Evolutionary conservation across 2,329 filamentous ascomycete species (phyloP).

Genomic region (Colletotrichum abscissum): DNA sequence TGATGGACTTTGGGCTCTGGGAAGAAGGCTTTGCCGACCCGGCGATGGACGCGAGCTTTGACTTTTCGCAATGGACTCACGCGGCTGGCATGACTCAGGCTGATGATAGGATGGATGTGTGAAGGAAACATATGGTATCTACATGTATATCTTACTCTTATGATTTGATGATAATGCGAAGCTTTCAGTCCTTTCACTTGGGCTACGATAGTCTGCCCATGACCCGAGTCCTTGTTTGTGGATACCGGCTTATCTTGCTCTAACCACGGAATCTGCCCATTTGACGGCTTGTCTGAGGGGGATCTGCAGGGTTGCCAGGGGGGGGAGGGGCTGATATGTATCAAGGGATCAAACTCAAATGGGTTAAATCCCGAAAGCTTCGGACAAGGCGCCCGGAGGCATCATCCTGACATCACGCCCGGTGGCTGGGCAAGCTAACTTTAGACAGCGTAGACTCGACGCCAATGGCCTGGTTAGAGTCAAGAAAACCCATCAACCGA

Average conservation of each 20-base stretch:
- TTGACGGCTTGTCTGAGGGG: neutral
- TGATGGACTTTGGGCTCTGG: slow-evolving; percentile 49
- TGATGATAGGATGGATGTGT: slow-evolving; percentile 33
- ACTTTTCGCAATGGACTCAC: slow-evolving; percentile 44
- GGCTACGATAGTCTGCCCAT: neutral
- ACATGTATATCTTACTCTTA: neutral
- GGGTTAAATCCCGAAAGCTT: neutral
- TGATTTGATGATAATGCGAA: neutral
- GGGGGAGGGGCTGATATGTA: neutral
- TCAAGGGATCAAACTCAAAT: neutral
- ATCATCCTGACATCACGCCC: slow-evolving; percentile 2
- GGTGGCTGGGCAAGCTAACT: neutral
- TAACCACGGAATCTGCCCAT: neutral
- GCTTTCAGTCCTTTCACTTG: neutral
- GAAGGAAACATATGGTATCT: neutral
- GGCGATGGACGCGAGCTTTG: slow-evolving; percentile 45
- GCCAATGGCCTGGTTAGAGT: neutral
- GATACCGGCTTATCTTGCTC: slow-evolving; percentile 3
- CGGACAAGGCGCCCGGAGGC: neutral
- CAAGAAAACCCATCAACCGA: neutral
- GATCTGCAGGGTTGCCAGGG: slow-evolving; percentile 1
- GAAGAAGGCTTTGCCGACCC: slow-evolving; percentile 52
- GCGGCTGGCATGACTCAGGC: slow-evolving; percentile 28
- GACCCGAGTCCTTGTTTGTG: neutral
- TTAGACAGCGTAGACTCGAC: neutral